These are phyloP conservation scores for Bryum argenteum DNA, from an alignment of 225 moss, liverwort and hornwort genomes.

Conservation along the genomic window DNA sequence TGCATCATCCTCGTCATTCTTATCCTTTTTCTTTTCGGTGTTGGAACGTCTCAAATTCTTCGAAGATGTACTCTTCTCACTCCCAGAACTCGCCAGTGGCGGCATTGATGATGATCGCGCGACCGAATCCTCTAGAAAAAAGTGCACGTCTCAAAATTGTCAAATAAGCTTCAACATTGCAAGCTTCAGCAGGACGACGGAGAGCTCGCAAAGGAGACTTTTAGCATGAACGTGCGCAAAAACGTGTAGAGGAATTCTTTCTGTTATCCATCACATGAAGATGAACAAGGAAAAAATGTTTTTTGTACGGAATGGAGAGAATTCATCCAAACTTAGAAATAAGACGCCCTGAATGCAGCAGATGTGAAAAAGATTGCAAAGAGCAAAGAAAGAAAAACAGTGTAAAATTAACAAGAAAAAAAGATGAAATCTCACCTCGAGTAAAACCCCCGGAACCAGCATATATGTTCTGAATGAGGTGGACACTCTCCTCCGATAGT, in stretches of 20 bases:
- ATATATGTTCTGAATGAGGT: constrained; percentile 41
- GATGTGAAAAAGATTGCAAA: not conserved
- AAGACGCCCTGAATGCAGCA: not conserved
- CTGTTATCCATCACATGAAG: not conserved
- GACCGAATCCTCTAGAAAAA: constrained; percentile 42
- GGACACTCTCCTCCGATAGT: constrained; percentile 31
- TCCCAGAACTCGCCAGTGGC: constrained; percentile 33
- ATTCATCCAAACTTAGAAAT: not conserved
- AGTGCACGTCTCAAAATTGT: not conserved
- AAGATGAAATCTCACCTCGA: constrained; percentile 25
- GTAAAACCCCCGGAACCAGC: constrained; percentile 18
- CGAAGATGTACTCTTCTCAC: not conserved
- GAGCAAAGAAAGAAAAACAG: not conserved
- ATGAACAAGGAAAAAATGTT: constrained; percentile 2
- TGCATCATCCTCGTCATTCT: constrained; percentile 35
- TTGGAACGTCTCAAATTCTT: constrained; percentile 39
- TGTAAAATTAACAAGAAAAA: constrained; percentile 5
- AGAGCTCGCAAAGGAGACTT: constrained; percentile 1
- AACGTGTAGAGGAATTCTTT: not conserved
- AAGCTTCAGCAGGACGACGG: not conserved
- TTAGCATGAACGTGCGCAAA: not conserved
- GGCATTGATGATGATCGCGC: constrained; percentile 57
- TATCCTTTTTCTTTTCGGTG: constrained; percentile 37
- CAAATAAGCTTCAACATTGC: not conserved
- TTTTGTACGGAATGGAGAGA: not conserved